phyloP scores from a whole-genome alignment of 2,329 filamentous ascomycete genomes.

The Paecilomyces formosus region DNA sequence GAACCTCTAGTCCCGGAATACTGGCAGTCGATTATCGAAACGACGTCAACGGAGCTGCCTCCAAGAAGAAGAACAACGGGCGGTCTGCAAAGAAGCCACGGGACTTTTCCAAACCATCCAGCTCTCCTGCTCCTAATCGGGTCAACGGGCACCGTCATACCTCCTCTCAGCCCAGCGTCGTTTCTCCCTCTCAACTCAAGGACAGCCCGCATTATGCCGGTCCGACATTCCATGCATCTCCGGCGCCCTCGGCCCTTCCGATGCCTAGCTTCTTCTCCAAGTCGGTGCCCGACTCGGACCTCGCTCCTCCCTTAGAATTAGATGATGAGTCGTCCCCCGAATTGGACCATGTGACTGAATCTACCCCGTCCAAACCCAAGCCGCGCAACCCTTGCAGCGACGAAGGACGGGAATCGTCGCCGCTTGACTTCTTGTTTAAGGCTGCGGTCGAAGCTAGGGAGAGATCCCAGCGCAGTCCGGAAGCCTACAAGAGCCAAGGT shows the following conservation, averaged over 20 bases:
- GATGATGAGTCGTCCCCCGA: slow-evolving; percentile 33
- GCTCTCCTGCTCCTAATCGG: slow-evolving; percentile 13
- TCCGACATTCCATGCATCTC: slow-evolving; percentile 89
- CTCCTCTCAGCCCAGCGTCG: slow-evolving; percentile 30
- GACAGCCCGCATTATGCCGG: slow-evolving; percentile 62
- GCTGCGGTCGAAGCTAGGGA: slow-evolving; percentile 64
- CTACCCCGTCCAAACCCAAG: slow-evolving; percentile 39
- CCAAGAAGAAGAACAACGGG: slow-evolving; percentile 27
- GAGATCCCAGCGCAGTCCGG: slow-evolving; percentile 43
- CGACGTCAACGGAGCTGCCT: slow-evolving; percentile 15
- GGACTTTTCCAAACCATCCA: slow-evolving; percentile 18
- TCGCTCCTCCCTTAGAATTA: slow-evolving; percentile 25
- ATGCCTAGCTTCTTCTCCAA: slow-evolving; percentile 84
- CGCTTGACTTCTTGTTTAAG: slow-evolving; percentile 83
- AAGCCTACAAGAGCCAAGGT: slow-evolving; percentile 35
- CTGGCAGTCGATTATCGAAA: slow-evolving; percentile 21
- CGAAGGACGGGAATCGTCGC: slow-evolving; percentile 56
- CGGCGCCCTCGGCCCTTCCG: slow-evolving; percentile 80
- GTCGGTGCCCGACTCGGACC: slow-evolving; percentile 58
- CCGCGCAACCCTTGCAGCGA: slow-evolving; percentile 24
- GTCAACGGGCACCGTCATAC: slow-evolving; percentile 22
- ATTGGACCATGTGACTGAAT: slow-evolving; percentile 23
- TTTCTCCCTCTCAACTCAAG: slow-evolving; percentile 36
- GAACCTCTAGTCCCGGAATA: slow-evolving; percentile 22
- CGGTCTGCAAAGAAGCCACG: slow-evolving; percentile 29